Conservation (phyloP, 192 early-diverging fungal genomes). For the Fimicolochytrium jonesii region DNA sequence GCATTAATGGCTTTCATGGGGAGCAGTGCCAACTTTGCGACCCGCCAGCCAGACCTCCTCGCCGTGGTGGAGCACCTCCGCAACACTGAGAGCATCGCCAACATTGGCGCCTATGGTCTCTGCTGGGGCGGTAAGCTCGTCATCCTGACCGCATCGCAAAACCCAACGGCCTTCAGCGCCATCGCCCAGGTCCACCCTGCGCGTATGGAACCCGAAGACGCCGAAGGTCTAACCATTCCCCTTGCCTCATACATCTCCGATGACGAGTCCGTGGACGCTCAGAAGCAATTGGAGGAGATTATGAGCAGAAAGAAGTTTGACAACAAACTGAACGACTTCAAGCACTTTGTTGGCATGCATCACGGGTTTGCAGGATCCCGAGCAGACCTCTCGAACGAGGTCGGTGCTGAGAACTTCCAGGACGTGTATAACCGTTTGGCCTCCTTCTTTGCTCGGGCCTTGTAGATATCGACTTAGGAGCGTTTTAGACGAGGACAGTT, state of each 20-base stretch:
- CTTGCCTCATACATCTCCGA: conserved; percentile 58
- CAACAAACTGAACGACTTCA: conserved; percentile 13
- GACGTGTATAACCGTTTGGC: conserved; percentile 9
- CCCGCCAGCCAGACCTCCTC: conserved; percentile 23
- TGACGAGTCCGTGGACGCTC: conserved; percentile 54
- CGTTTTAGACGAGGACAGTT: too few species aligned
- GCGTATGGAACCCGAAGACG: conserved; percentile 44
- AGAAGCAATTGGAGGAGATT: conserved; percentile 33
- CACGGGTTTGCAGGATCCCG: conserved; percentile 18
- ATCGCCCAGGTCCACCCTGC: conserved; percentile 64
- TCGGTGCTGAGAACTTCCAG: neutral
- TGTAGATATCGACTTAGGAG: too few species aligned
- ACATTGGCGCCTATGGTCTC: conserved; percentile 57
- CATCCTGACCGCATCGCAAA: conserved; percentile 40
- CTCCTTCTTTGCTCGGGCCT: neutral
- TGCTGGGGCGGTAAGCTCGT: conserved; percentile 68
- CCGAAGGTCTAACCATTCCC: conserved; percentile 52
- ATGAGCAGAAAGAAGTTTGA: conserved; percentile 44
- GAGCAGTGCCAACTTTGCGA: neutral
- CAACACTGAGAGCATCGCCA: conserved; percentile 30
- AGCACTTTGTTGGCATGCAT: conserved; percentile 2
- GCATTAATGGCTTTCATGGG: neutral
- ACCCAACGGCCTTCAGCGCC: conserved; percentile 42
- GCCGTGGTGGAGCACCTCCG: conserved; percentile 34
- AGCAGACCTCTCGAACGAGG: conserved; percentile 5